These are phyloP conservation scores for Serendipita sp. DNA, from an alignment of 768 basidiomycete genomes.

Conservation along the genomic window DNA sequence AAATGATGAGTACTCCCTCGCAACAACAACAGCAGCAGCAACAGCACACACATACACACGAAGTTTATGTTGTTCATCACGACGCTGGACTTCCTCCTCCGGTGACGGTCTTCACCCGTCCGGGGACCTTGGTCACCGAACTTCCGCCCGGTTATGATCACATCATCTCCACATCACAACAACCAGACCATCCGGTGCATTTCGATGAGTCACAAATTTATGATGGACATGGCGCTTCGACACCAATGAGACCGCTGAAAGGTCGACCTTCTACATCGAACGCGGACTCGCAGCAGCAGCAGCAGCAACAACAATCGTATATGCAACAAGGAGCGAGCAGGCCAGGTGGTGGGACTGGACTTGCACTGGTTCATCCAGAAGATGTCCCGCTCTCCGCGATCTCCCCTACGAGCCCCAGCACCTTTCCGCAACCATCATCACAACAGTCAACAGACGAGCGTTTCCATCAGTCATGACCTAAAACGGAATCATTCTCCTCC, in stretches of 20 bases:
- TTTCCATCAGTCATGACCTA: too few species aligned
- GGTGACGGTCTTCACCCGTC: background rate
- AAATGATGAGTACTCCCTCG: too few species aligned
- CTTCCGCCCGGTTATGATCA: conserved; percentile 1
- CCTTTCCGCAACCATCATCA: background rate
- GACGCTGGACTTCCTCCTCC: conserved; percentile 4
- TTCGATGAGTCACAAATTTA: too few species aligned
- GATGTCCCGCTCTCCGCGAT: background rate
- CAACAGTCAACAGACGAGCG: too few species aligned
- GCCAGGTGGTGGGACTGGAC: background rate
- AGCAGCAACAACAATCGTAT: background rate
- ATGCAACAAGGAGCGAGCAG: background rate
- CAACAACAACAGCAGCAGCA: background rate
- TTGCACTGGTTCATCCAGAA: background rate
- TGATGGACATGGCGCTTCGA: background rate
- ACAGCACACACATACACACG: background rate
- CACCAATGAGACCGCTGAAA: background rate
- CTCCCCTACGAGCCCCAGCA: background rate
- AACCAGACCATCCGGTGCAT: background rate
- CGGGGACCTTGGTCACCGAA: background rate
- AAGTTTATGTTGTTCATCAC: conserved; percentile 5
- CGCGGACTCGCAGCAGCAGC: too few species aligned
- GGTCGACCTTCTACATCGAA: background rate
- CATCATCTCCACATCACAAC: background rate
- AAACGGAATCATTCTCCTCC: too few species aligned